Evolutionary conservation across 108 stramenopile genomes (phyloP).

Genomic region (Discostella pseudostelligera): DNA sequence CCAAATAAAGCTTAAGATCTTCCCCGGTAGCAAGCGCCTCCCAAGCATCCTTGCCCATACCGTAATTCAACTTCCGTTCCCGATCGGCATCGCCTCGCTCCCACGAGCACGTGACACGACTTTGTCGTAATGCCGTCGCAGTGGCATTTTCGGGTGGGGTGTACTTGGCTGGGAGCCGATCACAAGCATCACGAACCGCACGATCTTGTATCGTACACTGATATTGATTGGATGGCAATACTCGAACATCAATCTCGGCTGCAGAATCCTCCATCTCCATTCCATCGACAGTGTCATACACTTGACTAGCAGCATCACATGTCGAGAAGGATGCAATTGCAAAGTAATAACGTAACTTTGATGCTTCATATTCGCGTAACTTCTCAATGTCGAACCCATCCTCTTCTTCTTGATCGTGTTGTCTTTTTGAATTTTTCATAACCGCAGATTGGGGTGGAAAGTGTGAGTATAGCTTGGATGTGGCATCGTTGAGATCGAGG

Average conservation of each 20-base stretch:
- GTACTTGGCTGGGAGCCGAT: conserved; percentile 82
- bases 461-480: conserved; percentile 43
- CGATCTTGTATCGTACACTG: conserved; percentile 58
- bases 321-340: conserved; percentile 86
- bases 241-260: conserved; percentile 88
- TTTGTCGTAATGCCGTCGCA: conserved; percentile 87
- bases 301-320: conserved; percentile 68
- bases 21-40: conserved; percentile 74
- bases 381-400: conserved; percentile 89
- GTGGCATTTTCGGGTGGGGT: conserved; percentile 86
- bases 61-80: conserved; percentile 73
- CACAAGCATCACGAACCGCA: conserved; percentile 71
- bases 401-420: conserved; percentile 21
- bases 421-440: conserved; percentile 24
- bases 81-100: conserved; percentile 91
- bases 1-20: conserved; percentile 88
- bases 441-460: conserved; percentile 38
- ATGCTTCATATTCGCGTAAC: conserved; percentile 92
- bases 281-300: conserved; percentile 92
- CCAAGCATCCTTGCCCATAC: conserved; percentile 68
- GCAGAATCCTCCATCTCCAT: conserved; percentile 95
- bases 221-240: conserved; percentile 74
- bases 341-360: conserved; percentile 95
- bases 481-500: conserved; percentile 36
- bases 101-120: conserved; percentile 94